A percentile compares a stretch with the other conserved stretches of the same genome.
phyloP scores from a whole-genome alignment of 441 rosid species.

The Biscutella auriculata region DNA sequence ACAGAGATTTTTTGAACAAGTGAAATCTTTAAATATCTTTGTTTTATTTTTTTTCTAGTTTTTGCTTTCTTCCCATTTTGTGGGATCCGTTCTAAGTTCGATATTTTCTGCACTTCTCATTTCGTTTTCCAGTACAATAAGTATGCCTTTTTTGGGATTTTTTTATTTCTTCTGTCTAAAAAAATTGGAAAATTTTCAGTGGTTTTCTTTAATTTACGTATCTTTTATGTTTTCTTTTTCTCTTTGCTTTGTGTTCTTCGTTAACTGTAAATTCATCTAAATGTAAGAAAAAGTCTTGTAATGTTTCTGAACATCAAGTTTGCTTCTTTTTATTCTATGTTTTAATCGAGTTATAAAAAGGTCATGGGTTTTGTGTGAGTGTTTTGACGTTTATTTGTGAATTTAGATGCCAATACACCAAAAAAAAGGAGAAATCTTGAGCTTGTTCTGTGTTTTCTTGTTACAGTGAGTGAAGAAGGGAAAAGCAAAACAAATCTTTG shows the following conservation, averaged over 20 bases:
- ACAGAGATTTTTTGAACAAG: not conserved
- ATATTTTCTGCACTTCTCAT: conserved; percentile 10
- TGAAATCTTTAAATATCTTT: conserved; percentile 5
- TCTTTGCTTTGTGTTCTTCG: not conserved
- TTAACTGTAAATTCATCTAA: not conserved
- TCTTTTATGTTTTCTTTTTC: not conserved
- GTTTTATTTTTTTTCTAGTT: not conserved
- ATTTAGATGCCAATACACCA: no score
- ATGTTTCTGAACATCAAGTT: not conserved
- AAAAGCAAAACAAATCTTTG: not conserved
- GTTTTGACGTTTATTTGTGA: no score
- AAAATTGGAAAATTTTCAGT: not conserved
- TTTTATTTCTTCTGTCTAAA: not conserved
- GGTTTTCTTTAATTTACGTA: not conserved
- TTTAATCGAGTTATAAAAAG: not conserved
- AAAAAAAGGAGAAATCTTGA: conserved; percentile 9
- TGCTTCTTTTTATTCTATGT: not conserved
- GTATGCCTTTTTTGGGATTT: not conserved
- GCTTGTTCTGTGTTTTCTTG: not conserved
- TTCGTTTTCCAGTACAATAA: conserved; percentile 3
- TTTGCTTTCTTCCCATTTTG: conserved; percentile 13
- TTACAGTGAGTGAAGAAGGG: not conserved
- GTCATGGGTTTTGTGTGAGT: not conserved
- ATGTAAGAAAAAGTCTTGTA: not conserved
- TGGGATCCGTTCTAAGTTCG: conserved; percentile 20